Conservation (phyloP, 2,329 filamentous ascomycete genomes). For the Aspergillus caelatus region DNA sequence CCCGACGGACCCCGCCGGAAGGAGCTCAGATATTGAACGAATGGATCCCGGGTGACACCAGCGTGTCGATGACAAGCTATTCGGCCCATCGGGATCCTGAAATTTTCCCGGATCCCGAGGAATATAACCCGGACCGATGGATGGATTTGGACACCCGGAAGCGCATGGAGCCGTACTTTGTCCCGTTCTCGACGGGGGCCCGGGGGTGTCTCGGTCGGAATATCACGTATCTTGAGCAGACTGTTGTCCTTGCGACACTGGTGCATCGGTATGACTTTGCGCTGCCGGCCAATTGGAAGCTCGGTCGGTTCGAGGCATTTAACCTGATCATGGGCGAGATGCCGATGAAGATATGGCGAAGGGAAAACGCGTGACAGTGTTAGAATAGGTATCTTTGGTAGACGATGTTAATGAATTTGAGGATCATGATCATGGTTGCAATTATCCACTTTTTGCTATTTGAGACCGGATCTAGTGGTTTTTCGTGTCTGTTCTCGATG, state of each 20-base stretch:
- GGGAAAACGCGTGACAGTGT: neutral
- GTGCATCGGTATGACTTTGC: slow-evolving; percentile 50
- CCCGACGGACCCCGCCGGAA: slow-evolving; percentile 46
- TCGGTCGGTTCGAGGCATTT: slow-evolving; percentile 23
- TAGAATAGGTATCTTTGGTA: neutral
- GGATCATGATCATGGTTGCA: neutral
- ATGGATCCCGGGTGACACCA: slow-evolving; percentile 45
- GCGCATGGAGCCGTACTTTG: slow-evolving; percentile 38
- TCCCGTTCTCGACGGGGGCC: slow-evolving; percentile 43
- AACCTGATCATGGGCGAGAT: slow-evolving; percentile 21
- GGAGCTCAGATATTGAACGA: slow-evolving; percentile 45
- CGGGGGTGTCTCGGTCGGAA: slow-evolving; percentile 44
- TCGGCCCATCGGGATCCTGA: slow-evolving; percentile 37
- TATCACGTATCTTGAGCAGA: slow-evolving; percentile 49
- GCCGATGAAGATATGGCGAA: slow-evolving; percentile 17
- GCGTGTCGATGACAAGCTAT: slow-evolving; percentile 45
- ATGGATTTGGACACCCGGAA: slow-evolving; percentile 37
- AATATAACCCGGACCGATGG: slow-evolving; percentile 43
- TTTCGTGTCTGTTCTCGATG: neutral
- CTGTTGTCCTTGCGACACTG: slow-evolving; percentile 47
- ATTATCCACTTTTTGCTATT: neutral
- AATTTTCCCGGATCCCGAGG: slow-evolving; percentile 38
- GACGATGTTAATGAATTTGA: neutral
- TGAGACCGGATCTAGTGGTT: neutral
- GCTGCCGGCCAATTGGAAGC: slow-evolving; percentile 33